Conservation (phyloP, 2,329 filamentous ascomycete genomes). For the Colletotrichum coccodes region DNA sequence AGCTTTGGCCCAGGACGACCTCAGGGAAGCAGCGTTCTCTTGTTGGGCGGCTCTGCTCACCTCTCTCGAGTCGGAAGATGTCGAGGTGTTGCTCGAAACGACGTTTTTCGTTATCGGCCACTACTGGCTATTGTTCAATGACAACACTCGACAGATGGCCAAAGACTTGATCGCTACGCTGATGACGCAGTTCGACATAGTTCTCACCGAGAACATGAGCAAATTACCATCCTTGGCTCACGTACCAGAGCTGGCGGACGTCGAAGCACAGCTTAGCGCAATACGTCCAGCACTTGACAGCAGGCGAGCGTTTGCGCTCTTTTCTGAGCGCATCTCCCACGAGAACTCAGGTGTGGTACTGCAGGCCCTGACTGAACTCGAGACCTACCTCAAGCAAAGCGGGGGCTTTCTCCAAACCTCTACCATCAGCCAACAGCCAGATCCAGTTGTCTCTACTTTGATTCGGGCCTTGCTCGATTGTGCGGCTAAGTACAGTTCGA, state of each 20-base stretch:
- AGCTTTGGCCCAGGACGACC: constrained; percentile 77
- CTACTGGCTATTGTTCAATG: constrained; percentile 78
- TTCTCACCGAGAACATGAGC: constrained; percentile 74
- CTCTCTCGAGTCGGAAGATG: constrained; percentile 80
- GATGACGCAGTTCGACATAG: constrained; percentile 67
- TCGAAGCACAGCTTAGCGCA: constrained; percentile 72
- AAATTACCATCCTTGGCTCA: constrained; percentile 81
- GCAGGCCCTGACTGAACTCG: constrained; percentile 82
- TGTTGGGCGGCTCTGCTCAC: constrained; percentile 86
- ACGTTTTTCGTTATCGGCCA: constrained; percentile 88
- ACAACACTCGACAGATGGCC: constrained; percentile 67
- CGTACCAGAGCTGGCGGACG: constrained; percentile 74
- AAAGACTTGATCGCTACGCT: constrained; percentile 72
- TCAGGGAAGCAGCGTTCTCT: constrained; percentile 83
- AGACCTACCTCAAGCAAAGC: constrained; percentile 75
- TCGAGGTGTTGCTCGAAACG: constrained; percentile 84
- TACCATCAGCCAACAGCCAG: constrained; percentile 84
- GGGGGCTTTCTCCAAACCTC: constrained; percentile 84
- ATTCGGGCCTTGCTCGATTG: constrained; percentile 86
- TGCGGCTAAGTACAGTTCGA: constrained; percentile 80
- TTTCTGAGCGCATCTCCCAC: constrained; percentile 78
- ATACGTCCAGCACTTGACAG: constrained; percentile 73
- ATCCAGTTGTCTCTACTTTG: constrained; percentile 76
- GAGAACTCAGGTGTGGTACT: constrained; percentile 89
- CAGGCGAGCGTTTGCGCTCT: constrained; percentile 58